Conservation (phyloP, 176 grass and related monocot genomes). For the Eragrostis curvula region DNA sequence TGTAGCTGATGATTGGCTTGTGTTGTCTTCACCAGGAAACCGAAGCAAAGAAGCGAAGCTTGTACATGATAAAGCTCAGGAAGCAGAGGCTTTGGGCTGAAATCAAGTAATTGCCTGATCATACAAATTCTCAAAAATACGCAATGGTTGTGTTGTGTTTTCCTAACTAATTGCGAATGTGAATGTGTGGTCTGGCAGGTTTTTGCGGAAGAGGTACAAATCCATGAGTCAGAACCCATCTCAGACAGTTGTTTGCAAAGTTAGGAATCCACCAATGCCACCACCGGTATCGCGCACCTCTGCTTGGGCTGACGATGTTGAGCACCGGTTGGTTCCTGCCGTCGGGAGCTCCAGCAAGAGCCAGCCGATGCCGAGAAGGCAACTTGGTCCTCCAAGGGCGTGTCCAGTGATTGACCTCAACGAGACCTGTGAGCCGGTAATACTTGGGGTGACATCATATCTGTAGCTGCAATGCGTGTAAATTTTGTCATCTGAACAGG, state of each 20-base stretch:
- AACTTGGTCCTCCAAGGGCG: conserved; percentile 21
- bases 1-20: conserved; percentile 22
- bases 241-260: conserved; percentile 43
- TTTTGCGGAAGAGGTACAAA: conserved; percentile 54
- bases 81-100: conserved; percentile 61
- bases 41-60: conserved; percentile 53
- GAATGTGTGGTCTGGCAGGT: conserved; percentile 42
- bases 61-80: conserved; percentile 46
- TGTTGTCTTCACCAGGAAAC: conserved; percentile 57
- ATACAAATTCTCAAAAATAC: background rate
- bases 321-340: background rate
- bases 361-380: background rate
- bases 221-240: conserved; percentile 52
- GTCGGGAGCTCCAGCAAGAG: conserved; percentile 28
- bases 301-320: background rate
- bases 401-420: conserved; percentile 67
- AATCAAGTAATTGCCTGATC: conserved; percentile 61
- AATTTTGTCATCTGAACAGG: conserved; percentile 11
- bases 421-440: conserved; percentile 66
- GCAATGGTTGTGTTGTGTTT: background rate
- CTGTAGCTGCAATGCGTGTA: background rate
- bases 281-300: background rate
- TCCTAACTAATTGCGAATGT: background rate
- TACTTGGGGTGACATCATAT: background rate
- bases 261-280: conserved; percentile 40